Base-by-base conservation (phyloP, 2,329 filamentous ascomycete genomes). In the Bipolaris sorokiniana region DNA sequence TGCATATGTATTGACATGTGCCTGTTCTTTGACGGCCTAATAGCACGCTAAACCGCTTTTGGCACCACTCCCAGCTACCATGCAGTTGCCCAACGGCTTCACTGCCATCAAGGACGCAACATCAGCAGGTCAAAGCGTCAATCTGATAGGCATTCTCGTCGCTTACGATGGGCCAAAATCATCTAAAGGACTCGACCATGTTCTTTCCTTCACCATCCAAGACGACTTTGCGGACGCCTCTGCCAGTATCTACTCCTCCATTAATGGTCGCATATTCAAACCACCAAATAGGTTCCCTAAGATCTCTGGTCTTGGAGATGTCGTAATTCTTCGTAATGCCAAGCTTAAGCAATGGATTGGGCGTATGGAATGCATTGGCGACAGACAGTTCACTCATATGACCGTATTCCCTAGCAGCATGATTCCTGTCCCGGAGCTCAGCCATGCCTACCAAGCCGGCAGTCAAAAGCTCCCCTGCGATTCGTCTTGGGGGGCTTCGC, bases 131-230 rank as follows among this genome's bases (percentile, higher is more conserved):
- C 28, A 31, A 31, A 31, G 28, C 28, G 79, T 88, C 61, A 88
- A 80, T 75, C 77, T 95, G 38, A 83, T 92, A 48, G 92, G 91
- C 1, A 76, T 94, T 4, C 84, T 94, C 3, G 84, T 86, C 49
- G 90, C 94, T 65, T 82, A 81, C 47, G 81, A 85, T n/a, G 56
- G 47, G 54, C 75, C 81, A 0, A 84, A 86, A 0, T 54, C 71
- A 10, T 86, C 86, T 1, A 78, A 59, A 51, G 82, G 84, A 20
- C 67, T 72, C 22, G 88, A 90, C 82, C 76, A 62, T 74, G 42
- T 37, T 18, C 44, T 71, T 7, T 73, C 76, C 13, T 76, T 80
- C 63, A 73, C 63, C 20, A 61, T 82, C 10, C 70, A 77, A 51
- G 80, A 82, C 63, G 62, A 72, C 44, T 73, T 73, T 56, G 28